Conservation (phyloP, 208 protist genomes). For the Borovskyia barvae region DNA sequence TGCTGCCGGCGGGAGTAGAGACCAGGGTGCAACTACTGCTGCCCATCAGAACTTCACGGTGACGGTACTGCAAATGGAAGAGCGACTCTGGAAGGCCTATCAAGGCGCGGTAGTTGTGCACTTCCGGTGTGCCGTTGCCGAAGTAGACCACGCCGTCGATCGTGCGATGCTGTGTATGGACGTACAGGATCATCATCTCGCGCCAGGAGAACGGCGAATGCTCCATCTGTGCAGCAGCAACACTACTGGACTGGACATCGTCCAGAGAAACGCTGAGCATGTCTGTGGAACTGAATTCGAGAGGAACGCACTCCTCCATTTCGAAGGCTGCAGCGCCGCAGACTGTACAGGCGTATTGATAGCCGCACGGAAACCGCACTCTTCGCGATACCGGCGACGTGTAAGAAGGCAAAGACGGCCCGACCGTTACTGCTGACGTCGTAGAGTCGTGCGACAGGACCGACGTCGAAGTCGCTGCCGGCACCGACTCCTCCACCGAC, state of each 20-base stretch:
- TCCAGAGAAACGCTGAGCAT: constrained; percentile 21
- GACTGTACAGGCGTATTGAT: constrained; percentile 58
- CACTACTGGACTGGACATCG: constrained; percentile 10
- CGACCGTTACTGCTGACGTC: not conserved
- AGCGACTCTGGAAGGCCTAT: constrained; percentile 83
- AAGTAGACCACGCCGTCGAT: constrained; percentile 86
- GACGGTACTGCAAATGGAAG: constrained; percentile 78
- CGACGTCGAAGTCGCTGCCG: constrained; percentile 12
- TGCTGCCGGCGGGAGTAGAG: not conserved
- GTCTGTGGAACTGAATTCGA: constrained; percentile 49
- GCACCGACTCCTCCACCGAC: constrained; percentile 7
- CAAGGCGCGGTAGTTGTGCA: constrained; percentile 76
- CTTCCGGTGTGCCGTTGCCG: constrained; percentile 65
- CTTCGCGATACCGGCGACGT: constrained; percentile 37
- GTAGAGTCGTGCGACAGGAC: constrained; percentile 30
- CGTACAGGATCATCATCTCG: constrained; percentile 62
- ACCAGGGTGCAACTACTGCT: not conserved
- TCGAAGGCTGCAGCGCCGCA: constrained; percentile 39
- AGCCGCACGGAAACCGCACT: constrained; percentile 60
- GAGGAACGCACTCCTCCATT: constrained; percentile 32
- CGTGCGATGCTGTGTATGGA: constrained; percentile 54
- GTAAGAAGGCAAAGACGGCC: constrained; percentile 49
- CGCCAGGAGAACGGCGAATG: too few relatives aligned
- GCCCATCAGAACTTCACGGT: constrained; percentile 46
- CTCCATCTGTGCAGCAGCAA: not conserved